These are phyloP conservation scores for Chamaecrista fasciculata DNA, from an alignment of 306 rosid species.

Conservation along the genomic window DNA sequence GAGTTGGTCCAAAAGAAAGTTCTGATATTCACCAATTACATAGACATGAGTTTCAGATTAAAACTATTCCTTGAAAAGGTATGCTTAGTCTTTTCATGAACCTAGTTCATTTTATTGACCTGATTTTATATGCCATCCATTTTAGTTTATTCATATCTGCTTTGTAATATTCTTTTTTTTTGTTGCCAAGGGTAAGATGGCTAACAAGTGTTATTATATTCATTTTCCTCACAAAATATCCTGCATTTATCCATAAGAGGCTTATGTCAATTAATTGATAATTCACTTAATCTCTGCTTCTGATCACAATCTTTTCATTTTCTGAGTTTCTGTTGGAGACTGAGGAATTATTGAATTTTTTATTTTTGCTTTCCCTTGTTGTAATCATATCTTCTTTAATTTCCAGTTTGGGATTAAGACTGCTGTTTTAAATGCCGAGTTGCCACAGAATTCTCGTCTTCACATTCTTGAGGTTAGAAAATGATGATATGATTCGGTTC, in stretches of 20 bases:
- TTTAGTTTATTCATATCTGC: background rate
- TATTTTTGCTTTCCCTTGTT: background rate
- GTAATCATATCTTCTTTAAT: background rate
- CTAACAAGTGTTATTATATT: background rate
- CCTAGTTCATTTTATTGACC: background rate
- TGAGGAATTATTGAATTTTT: background rate
- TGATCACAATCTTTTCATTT: conserved; percentile 6
- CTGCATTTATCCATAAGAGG: background rate
- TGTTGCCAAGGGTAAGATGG: background rate
- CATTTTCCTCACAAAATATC: conserved; percentile 4
- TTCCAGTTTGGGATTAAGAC: conserved; percentile 88
- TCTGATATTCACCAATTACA: conserved; percentile 77
- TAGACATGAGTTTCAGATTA: conserved; percentile 81
- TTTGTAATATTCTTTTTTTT: background rate
- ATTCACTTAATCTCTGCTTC: background rate
- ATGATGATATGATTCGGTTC: conserved; percentile 17
- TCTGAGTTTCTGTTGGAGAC: background rate
- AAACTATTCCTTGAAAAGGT: conserved; percentile 93
- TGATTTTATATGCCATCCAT: conserved; percentile 7
- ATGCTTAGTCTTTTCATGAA: conserved; percentile 21
- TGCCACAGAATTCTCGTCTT: conserved; percentile 97
- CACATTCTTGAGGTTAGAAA: conserved; percentile 88
- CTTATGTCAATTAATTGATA: background rate
- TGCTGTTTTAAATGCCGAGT: conserved; percentile 92
- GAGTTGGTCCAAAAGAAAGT: conserved; percentile 89